Evolutionary conservation across 129 eudicot genomes (phyloP).

Genomic region (Artemisia tridentata): DNA sequence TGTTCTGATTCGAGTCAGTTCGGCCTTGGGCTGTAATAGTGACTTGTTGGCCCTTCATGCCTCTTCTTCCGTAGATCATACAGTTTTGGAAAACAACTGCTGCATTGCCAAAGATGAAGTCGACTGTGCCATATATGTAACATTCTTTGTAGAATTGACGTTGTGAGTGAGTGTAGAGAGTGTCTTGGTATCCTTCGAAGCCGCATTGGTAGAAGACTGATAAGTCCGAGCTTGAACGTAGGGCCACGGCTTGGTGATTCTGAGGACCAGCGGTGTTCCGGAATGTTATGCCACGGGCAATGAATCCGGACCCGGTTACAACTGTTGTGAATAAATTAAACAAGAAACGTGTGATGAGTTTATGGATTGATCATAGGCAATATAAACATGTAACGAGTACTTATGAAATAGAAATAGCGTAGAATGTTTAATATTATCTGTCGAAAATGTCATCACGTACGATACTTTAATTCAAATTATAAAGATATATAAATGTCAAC

Average conservation of each 20-base stretch:
- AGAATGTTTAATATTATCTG: too few species aligned
- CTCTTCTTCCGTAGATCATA: slow-evolving; percentile 55
- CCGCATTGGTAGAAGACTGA: slow-evolving; percentile 59
- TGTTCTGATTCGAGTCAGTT: slow-evolving; percentile 48
- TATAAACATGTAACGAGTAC: background rate
- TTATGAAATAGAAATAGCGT: background rate
- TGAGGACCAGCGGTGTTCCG: slow-evolving; percentile 70
- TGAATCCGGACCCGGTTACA: slow-evolving; percentile 58
- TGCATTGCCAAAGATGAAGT: slow-evolving; percentile 71
- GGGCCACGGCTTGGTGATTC: slow-evolving; percentile 65
- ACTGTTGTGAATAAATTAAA: slow-evolving; percentile 28
- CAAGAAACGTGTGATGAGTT: slow-evolving; percentile 9
- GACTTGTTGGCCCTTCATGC: slow-evolving; percentile 41
- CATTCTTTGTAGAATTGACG: slow-evolving; percentile 65
- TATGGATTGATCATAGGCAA: background rate
- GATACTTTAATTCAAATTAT: too few species aligned
- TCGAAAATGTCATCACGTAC: too few species aligned
- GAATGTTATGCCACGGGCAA: slow-evolving; percentile 68
- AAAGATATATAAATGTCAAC: too few species aligned
- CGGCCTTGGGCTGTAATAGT: slow-evolving; percentile 70
- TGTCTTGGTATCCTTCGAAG: slow-evolving; percentile 78
- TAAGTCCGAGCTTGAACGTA: slow-evolving; percentile 48
- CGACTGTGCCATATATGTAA: slow-evolving; percentile 66
- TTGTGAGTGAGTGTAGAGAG: slow-evolving; percentile 55
- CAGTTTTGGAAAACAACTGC: slow-evolving; percentile 67